These are phyloP conservation scores for Boletus subcaerulescens DNA, from an alignment of 768 basidiomycete genomes.

Conservation along the genomic window DNA sequence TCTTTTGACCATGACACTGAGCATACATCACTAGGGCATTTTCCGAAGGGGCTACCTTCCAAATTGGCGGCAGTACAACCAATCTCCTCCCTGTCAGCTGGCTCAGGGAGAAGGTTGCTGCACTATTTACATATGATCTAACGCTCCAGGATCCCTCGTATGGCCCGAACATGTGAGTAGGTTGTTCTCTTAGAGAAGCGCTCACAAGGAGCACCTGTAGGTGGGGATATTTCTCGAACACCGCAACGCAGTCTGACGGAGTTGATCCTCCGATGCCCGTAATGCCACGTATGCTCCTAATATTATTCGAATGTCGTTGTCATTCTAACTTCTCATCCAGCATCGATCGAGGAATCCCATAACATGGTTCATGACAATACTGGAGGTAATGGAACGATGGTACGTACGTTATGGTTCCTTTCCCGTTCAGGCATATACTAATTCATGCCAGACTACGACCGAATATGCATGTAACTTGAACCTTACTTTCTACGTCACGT, in stretches of 20 bases:
- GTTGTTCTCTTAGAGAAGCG: not conserved
- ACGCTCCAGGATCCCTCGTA: slow-evolving; percentile 7
- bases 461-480: slow-evolving; percentile 18
- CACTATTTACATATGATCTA: slow-evolving; percentile 16
- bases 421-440: not conserved
- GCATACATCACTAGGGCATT: not conserved
- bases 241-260: not conserved
- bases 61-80: not conserved
- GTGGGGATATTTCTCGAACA: slow-evolving; percentile 14
- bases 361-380: slow-evolving; percentile 14
- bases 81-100: slow-evolving; percentile 2
- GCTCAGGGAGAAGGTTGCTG: slow-evolving; percentile 16
- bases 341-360: slow-evolving; percentile 16
- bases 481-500: not conserved
- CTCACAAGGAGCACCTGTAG: too few species aligned
- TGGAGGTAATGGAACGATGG: slow-evolving; percentile 16
- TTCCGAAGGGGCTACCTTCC: not conserved
- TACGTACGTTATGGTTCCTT: not conserved
- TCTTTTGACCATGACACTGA: not conserved
- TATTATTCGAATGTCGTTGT: not conserved
- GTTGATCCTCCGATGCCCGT: not conserved
- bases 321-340: slow-evolving; percentile 3
- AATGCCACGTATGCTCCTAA: not conserved
- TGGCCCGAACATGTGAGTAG: slow-evolving; percentile 11
- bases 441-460: slow-evolving; percentile 1